A percentile compares a stretch with the other conserved stretches of the same genome.
These are phyloP conservation scores for Xylaria sp. DNA, from an alignment of 2,329 filamentous ascomycete genomes.

Conservation along the genomic window DNA sequence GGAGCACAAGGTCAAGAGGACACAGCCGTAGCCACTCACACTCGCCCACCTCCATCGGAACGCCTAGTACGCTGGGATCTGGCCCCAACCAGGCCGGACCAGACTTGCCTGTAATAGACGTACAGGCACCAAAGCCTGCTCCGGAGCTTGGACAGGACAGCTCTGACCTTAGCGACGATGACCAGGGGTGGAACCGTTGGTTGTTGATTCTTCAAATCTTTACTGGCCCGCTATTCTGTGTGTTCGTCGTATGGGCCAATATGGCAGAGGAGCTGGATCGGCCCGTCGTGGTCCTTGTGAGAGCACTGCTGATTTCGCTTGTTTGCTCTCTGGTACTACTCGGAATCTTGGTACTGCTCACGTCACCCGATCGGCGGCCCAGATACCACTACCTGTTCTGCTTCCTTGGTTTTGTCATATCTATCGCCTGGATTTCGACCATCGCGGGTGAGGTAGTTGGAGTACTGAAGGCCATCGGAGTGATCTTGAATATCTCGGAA, in stretches of 20 bases:
- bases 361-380: slow-evolving; percentile 67
- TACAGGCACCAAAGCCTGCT: slow-evolving; percentile 26
- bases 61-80: slow-evolving; percentile 12
- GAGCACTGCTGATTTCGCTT: slow-evolving; percentile 65
- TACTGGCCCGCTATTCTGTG: slow-evolving; percentile 81
- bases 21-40: slow-evolving; percentile 38
- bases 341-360: slow-evolving; percentile 67
- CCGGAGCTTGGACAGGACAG: slow-evolving; percentile 32
- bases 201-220: slow-evolving; percentile 83
- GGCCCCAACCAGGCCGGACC: slow-evolving; percentile 10
- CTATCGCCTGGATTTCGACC: slow-evolving; percentile 94
- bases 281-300: slow-evolving; percentile 54
- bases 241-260: slow-evolving; percentile 75
- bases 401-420: slow-evolving; percentile 86
- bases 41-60: slow-evolving; percentile 33
- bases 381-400: slow-evolving; percentile 79
- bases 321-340: slow-evolving; percentile 70
- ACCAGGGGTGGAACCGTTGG: slow-evolving; percentile 85
- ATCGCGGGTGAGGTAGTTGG: slow-evolving; percentile 96
- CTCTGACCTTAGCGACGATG: slow-evolving; percentile 39
- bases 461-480: slow-evolving; percentile 88
- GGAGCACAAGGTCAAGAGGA: slow-evolving; percentile 45
- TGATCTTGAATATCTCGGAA: slow-evolving; percentile 91
- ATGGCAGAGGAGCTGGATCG: slow-evolving; percentile 60
- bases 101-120: slow-evolving; percentile 17